These are phyloP conservation scores for Exophiala aquamarina DNA, from an alignment of 2,329 filamentous ascomycete genomes.

Conservation along the genomic window DNA sequence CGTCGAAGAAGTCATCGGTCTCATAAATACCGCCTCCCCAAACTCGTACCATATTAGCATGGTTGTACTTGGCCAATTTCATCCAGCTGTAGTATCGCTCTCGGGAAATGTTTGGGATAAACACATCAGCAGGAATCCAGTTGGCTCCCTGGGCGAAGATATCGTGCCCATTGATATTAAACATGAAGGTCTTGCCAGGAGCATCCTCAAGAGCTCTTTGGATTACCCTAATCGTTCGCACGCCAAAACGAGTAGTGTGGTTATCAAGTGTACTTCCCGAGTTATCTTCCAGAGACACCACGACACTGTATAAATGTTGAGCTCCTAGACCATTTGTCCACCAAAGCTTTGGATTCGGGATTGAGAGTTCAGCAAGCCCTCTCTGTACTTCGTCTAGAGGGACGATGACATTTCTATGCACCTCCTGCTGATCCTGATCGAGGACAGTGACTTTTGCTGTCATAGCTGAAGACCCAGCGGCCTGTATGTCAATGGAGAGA, in stretches of 20 bases:
- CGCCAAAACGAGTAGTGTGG: constrained; percentile 52
- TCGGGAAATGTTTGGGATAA: constrained; percentile 54
- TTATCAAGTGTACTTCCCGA: constrained; percentile 13
- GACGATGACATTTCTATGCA: constrained; percentile 29
- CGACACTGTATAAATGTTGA: too few relatives aligned
- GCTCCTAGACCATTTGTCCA: too few relatives aligned
- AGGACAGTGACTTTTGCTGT: too few relatives aligned
- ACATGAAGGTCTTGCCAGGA: constrained; percentile 62
- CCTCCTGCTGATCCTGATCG: too few relatives aligned
- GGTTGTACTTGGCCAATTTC: constrained; percentile 59
- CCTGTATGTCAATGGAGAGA: background rate
- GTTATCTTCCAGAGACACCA: too few relatives aligned
- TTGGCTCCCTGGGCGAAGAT: constrained; percentile 67
- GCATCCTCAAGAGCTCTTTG: constrained; percentile 42
- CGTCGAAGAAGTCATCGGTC: constrained; percentile 68
- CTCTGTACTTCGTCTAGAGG: too few relatives aligned
- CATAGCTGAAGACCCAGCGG: too few relatives aligned
- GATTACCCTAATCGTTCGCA: constrained; percentile 50
- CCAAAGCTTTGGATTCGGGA: too few relatives aligned
- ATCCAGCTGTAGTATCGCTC: constrained; percentile 61
- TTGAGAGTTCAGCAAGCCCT: too few relatives aligned
- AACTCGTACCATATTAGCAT: constrained; percentile 63
- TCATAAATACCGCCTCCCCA: constrained; percentile 81
- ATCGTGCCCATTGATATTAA: constrained; percentile 64
- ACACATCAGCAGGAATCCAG: constrained; percentile 65